phyloP scores from a whole-genome alignment of 2,329 filamentous ascomycete genomes.

The Fusarium setosum region DNA sequence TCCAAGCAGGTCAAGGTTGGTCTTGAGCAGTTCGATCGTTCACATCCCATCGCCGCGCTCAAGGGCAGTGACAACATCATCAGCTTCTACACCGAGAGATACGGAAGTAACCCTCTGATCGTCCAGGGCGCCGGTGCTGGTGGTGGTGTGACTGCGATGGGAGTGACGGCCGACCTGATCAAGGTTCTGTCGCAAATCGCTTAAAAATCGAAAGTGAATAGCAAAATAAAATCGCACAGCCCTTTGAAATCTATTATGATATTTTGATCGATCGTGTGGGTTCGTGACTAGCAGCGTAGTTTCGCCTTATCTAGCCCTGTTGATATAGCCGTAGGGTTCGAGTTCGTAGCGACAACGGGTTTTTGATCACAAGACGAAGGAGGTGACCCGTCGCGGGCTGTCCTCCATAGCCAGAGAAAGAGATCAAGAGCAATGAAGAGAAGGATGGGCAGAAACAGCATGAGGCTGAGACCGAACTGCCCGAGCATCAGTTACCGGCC shows the following conservation, averaged over 20 bases:
- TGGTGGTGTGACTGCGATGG: conserved; percentile 97
- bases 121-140: conserved; percentile 95
- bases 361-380: conserved; percentile 26
- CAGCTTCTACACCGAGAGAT: conserved; percentile 96
- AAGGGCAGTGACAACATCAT: conserved; percentile 99
- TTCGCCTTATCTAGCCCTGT: conserved; percentile 39
- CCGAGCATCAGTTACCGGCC: conserved; percentile 26
- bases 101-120: conserved; percentile 90
- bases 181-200: conserved; percentile 84
- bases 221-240: conserved; percentile 33
- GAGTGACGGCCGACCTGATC: conserved; percentile 91
- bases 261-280: conserved; percentile 9
- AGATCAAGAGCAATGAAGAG: conserved; percentile 64
- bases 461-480: conserved; percentile 58
- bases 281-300: conserved; percentile 28
- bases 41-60: conserved; percentile 90
- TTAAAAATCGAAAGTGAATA: conserved; percentile 42
- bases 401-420: conserved; percentile 64
- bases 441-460: conserved; percentile 59
- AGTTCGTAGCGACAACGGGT: conserved; percentile 27
- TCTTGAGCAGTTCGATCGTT: conserved; percentile 86
- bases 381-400: conserved; percentile 42
- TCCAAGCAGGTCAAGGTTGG: conserved; percentile 89
- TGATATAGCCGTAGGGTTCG: conserved; percentile 34
- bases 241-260: not conserved